Base-by-base conservation (phyloP, 495 filamentous ascomycete genomes). In the Pyrenula massariospora region DNA sequence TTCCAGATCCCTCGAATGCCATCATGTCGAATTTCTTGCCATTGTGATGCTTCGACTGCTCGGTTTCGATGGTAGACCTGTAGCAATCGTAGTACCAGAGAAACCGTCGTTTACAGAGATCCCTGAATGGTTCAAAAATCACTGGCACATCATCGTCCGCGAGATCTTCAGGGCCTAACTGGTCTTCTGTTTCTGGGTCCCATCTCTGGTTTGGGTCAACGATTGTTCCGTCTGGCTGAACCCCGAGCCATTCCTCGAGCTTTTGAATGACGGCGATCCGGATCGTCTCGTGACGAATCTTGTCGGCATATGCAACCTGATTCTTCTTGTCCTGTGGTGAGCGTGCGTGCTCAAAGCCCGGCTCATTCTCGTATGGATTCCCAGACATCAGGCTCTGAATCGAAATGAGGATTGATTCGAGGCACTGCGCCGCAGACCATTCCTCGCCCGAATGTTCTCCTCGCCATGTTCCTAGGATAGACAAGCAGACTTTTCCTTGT, bases 361-460 rank as follows among this genome's bases (percentile, higher is more conserved):
- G 93, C 65, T 98, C 93, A 61, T 96, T 95, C 68, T 93, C 89
- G 68, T 95, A 98, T 0, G 93, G 93, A 66, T 96, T 95, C 22
- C 81, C 70, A 1, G 90, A 94, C 85, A 98, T 91, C 24, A 98
- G 74, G 63, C 90, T 96, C 68, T 98, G 93, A 54, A 98, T 96
- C 3, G 93, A 97, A 25, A 97, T 82, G 25, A 98, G 68, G 53
- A 96, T 87, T 0, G 93, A 96, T 67, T 98, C 93, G 2, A 98
- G 74, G 19, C 93, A 91, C 66, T 97, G 93, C 2, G 93, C 94
- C 0, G 91, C 87, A 24, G 90, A 95, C 93, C 93, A 98, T 65
- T 96, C 83, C 66, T 98, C 93, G 50, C 89, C 87, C 8, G 50
- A 24, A 23, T 82, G 75, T 63, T 92, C 84, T 5, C 92, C 93